A percentile compares a stretch with the other conserved stretches of the same genome.
Evolutionary conservation across 768 basidiomycete species (phyloP).

Genomic region (Pseudohyphozyma bogoriensis): DNA sequence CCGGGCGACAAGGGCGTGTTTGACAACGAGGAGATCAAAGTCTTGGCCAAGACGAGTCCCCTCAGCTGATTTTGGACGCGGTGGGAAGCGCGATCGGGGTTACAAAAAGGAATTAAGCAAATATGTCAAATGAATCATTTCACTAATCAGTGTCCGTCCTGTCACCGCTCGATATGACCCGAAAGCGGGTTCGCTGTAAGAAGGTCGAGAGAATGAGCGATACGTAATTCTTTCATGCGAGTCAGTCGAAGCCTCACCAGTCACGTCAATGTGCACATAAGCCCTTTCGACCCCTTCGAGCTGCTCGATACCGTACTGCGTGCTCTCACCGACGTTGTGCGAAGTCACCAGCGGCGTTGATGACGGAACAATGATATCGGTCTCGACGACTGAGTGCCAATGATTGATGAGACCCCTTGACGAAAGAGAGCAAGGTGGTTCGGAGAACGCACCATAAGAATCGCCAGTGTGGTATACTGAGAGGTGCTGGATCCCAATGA

Average conservation of each 20-base stretch:
- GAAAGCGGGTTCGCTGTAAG: not conserved
- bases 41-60: too few species aligned
- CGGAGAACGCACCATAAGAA: constrained; percentile 5
- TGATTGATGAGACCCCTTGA: not conserved
- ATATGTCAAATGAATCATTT: too few species aligned
- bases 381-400: constrained; percentile 20
- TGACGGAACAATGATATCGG: constrained; percentile 25
- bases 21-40: too few species aligned
- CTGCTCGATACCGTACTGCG: constrained; percentile 33
- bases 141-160: too few species aligned
- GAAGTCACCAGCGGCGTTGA: constrained; percentile 24
- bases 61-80: too few species aligned
- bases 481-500: constrained; percentile 37
- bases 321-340: constrained; percentile 38
- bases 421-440: not conserved
- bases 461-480: constrained; percentile 41
- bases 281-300: constrained; percentile 37
- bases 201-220: not conserved
- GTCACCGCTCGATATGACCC: not conserved
- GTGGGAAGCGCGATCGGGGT: too few species aligned
- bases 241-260: not conserved
- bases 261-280: constrained; percentile 36
- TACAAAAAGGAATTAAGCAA: too few species aligned
- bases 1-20: too few species aligned
- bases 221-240: not conserved